Percentiles rank a stretch among this genome's conserved stretches.
phyloP scores from a whole-genome alignment of 2,329 filamentous ascomycete genomes.

The Hysterium pulicare region DNA sequence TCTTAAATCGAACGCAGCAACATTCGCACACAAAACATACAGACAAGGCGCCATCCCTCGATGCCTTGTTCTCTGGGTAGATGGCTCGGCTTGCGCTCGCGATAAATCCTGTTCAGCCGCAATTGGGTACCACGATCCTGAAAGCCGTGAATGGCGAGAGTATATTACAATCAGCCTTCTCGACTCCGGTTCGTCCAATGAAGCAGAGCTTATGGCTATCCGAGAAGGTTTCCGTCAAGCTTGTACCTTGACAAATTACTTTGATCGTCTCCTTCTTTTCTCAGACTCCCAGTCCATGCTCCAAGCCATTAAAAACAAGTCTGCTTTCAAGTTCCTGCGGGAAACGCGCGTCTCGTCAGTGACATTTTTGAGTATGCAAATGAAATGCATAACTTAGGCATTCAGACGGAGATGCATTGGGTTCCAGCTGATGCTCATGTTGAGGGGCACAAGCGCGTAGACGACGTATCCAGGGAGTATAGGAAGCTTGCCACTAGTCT shows the following conservation, averaged over 20 bases:
- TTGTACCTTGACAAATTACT: not conserved
- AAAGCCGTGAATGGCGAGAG: not conserved
- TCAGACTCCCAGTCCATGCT: not conserved
- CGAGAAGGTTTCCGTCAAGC: not conserved
- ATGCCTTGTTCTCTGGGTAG: not conserved
- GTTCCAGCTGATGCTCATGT: not conserved
- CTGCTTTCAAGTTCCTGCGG: not conserved
- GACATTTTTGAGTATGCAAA: not conserved
- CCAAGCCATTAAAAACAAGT: not conserved
- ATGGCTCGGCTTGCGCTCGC: not conserved
- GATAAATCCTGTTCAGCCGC: not conserved
- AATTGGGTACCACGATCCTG: not conserved
- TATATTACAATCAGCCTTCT: not conserved
- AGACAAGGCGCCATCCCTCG: not conserved
- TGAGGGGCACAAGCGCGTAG: not conserved
- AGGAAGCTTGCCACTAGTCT: not conserved
- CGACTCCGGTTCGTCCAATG: not conserved
- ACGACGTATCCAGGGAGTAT: not conserved
- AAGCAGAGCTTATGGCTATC: not conserved
- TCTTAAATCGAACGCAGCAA: not conserved
- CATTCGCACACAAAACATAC: not conserved
- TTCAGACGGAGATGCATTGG: not conserved
- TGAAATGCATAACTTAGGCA: not conserved
- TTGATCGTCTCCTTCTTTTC: not conserved
- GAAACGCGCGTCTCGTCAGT: not conserved